Conservation (phyloP, 2,329 filamentous ascomycete species). For the Chaetomium sp. region DNA sequence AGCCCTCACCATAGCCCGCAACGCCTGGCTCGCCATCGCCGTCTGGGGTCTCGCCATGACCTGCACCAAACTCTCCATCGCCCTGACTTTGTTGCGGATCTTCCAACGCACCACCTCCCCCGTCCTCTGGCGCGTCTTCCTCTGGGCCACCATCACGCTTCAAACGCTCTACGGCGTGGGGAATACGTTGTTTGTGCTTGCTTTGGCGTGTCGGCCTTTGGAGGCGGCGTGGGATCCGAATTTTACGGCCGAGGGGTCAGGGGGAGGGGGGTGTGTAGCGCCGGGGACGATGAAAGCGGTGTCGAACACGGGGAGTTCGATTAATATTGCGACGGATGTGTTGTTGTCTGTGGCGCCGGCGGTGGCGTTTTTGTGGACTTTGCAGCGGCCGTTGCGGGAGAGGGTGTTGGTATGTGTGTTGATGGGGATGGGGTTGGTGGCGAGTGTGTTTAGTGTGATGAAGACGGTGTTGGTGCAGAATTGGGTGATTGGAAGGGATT, state of each 20-base stretch:
- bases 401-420: constrained; percentile 20
- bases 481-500: not conserved
- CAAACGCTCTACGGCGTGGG: constrained; percentile 18
- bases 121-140: constrained; percentile 17
- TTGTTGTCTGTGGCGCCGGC: constrained; percentile 21
- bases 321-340: constrained; percentile 22
- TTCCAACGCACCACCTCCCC: constrained; percentile 8
- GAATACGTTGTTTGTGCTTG: constrained; percentile 19
- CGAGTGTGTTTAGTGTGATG: constrained; percentile 16
- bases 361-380: constrained; percentile 17
- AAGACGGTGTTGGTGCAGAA: constrained; percentile 21
- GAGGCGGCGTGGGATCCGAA: constrained; percentile 16
- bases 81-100: constrained; percentile 21
- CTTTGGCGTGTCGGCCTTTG: constrained; percentile 19
- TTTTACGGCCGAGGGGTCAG: not conserved
- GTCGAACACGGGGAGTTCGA: constrained; percentile 15
- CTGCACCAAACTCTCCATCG: constrained; percentile 22
- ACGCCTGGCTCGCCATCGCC: constrained; percentile 20
- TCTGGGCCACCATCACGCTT: constrained; percentile 18
- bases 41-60: constrained; percentile 23
- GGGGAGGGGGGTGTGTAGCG: constrained; percentile 9
- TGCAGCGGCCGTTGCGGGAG: constrained; percentile 22
- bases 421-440: constrained; percentile 24
- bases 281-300: constrained; percentile 12
- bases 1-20: constrained; percentile 8